Percentiles rank a stretch among this genome's conserved stretches.
Evolutionary conservation across 306 rosid species (phyloP).

Genomic region (Casuarina glauca): DNA sequence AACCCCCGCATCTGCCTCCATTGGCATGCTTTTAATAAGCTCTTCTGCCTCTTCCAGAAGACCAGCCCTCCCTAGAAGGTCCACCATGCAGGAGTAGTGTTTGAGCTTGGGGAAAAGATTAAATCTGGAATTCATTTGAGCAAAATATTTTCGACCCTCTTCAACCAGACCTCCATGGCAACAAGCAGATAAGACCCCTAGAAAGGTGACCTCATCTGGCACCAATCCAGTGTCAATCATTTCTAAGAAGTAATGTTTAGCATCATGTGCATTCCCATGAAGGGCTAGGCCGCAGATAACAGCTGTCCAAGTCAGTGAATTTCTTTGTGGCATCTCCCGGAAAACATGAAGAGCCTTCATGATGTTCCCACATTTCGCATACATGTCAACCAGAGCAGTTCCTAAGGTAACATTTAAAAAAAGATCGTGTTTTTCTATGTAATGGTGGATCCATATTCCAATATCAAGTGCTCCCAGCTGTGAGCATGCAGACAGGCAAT

Average conservation of each 20-base stretch:
- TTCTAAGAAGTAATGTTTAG: constrained; percentile 57
- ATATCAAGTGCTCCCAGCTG: constrained; percentile 79
- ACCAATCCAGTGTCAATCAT: constrained; percentile 60
- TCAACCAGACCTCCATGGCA: constrained; percentile 85
- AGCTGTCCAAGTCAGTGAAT: constrained; percentile 86
- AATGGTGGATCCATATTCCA: constrained; percentile 82
- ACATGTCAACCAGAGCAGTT: constrained; percentile 84
- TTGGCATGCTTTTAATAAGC: constrained; percentile 63
- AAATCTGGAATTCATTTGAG: constrained; percentile 52
- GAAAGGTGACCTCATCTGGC: constrained; percentile 83
- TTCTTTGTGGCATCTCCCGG: constrained; percentile 57
- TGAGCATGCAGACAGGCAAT: constrained; percentile 79
- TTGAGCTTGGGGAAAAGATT: constrained; percentile 52
- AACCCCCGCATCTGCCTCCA: constrained; percentile 59
- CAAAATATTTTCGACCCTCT: constrained; percentile 64
- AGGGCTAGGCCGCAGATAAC: constrained; percentile 73
- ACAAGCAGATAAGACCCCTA: constrained; percentile 85
- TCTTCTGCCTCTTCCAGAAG: constrained; percentile 71
- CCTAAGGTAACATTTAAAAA: constrained; percentile 61
- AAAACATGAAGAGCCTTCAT: constrained; percentile 68
- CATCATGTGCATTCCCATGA: constrained; percentile 63
- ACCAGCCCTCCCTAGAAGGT: constrained; percentile 86
- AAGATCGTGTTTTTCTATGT: constrained; percentile 49
- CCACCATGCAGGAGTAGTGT: constrained; percentile 85
- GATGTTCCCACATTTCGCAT: constrained; percentile 80